Conservation (phyloP, 139 green algal genomes). For the Trebouxia sp. region DNA sequence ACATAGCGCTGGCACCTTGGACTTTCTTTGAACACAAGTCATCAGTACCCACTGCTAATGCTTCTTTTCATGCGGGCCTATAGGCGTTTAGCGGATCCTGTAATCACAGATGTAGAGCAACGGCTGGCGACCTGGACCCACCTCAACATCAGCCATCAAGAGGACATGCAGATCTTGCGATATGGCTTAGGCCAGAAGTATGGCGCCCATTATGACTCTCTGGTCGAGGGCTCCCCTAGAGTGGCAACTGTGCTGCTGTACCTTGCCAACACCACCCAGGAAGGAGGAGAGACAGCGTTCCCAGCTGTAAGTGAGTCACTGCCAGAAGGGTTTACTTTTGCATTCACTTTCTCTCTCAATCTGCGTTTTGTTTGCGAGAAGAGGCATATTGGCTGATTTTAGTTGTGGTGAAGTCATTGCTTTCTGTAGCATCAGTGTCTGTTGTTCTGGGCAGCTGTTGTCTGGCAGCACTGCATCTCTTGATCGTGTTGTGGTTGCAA, state of each 20-base stretch:
- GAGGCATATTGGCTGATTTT: too few species aligned
- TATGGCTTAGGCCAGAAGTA: constrained; percentile 88
- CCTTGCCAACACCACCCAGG: constrained; percentile 37
- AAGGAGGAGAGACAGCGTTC: constrained; percentile 69
- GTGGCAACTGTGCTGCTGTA: constrained; percentile 80
- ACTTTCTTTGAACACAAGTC: too few species aligned
- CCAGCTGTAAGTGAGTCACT: constrained; percentile 31
- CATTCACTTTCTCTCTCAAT: not conserved
- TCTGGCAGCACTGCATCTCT: too few species aligned
- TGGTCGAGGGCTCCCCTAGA: constrained; percentile 52
- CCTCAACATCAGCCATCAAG: constrained; percentile 70
- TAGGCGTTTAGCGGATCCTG: constrained; percentile 54
- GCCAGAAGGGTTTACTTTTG: too few species aligned
- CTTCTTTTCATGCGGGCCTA: too few species aligned
- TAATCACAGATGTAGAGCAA: constrained; percentile 66
- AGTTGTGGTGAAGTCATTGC: too few species aligned
- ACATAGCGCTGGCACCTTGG: not conserved
- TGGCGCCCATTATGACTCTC: constrained; percentile 74
- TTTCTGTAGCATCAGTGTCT: too few species aligned
- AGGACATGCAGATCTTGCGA: constrained; percentile 82
- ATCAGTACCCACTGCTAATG: too few species aligned
- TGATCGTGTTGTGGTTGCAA: not conserved
- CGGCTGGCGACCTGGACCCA: constrained; percentile 72
- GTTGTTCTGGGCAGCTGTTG: too few species aligned
- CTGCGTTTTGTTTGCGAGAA: not conserved